Base-by-base conservation (phyloP, 208 protist species). In the Acanthamoeba sp. region DNA sequence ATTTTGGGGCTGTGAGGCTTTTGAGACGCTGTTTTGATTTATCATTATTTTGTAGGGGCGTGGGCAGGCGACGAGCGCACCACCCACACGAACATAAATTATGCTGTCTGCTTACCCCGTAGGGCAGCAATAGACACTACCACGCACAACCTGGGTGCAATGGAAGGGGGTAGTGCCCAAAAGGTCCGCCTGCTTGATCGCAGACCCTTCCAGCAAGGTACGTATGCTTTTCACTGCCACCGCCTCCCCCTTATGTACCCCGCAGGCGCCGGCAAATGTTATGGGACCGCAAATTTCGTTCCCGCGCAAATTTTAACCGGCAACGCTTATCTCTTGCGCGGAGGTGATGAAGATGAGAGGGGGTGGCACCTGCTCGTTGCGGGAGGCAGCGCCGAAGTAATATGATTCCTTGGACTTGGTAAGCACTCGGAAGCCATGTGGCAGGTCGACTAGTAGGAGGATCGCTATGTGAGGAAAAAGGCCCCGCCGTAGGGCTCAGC, bases 31-130 rank as follows among this genome's bases (percentile, higher is more conserved):
- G n/a, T n/a, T n/a, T n/a, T n/a, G n/a, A n/a, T n/a, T n/a, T n/a
- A 9, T 78, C 0, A 10, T 78, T 78, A 6, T 10, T 16, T 32
- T 73, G 69, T 7, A 12, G 29, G 69, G 69, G 69, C 69, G 69
- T 78, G 69, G 69, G 76, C 76, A 85, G 76, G 76, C 38, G 76
- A 85, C 48, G 76, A 85, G 76, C 69, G 69, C 69, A 78, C 69
- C 69, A 27, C 69, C 69, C 69, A 78, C 69, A 45, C 69, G 69
- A 78, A 7, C 69, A 78, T n/a, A 78, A 78, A 78, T 78, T 78
- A 78, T 78, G 69, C 69, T 78, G 32, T 38, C 69, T 78, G 69
- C 69, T 78, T 32, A 78, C 69, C 69, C 69, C 64, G 64, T 78
- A 45, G 69, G 69, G 69, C 69, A 78, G 69, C 69, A 78, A 24